Evolutionary conservation across 495 filamentous ascomycete genomes (phyloP).

Genomic region (Hyaloscypha hepaticicola): DNA sequence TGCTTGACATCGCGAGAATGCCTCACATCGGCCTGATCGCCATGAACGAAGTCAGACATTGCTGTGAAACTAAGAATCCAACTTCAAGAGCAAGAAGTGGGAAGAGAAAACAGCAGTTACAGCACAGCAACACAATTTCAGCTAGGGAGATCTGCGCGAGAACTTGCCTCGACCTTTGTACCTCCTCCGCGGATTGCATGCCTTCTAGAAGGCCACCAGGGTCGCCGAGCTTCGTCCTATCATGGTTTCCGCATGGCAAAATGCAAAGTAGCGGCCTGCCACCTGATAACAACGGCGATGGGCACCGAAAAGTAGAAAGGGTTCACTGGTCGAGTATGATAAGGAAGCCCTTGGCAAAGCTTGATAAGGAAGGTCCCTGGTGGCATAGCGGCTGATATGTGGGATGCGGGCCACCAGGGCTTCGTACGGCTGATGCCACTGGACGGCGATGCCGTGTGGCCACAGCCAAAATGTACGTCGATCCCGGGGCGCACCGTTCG

Average conservation of each 20-base stretch:
- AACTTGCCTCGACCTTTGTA: slow-evolving; percentile 9
- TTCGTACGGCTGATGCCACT: not conserved
- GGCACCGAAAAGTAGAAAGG: not conserved
- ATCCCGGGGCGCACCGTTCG: not conserved
- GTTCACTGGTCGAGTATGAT: slow-evolving; percentile 1
- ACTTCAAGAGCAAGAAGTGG: not conserved
- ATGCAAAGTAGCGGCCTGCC: not conserved
- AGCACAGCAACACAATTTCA: not conserved
- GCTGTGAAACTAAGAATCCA: not conserved
- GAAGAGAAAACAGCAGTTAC: not conserved
- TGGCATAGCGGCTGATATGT: not conserved
- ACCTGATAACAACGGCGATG: not conserved
- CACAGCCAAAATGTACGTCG: not conserved
- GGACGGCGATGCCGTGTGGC: not conserved
- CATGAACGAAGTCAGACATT: slow-evolving; percentile 32
- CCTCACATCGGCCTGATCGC: slow-evolving; percentile 24
- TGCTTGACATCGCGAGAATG: slow-evolving; percentile 17
- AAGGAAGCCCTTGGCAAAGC: slow-evolving; percentile 9
- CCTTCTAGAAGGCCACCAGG: slow-evolving; percentile 7
- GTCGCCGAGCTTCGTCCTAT: slow-evolving; percentile 2
- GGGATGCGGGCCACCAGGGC: not conserved
- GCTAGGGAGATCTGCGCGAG: not conserved
- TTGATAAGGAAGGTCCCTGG: slow-evolving; percentile 15
- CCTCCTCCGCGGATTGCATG: not conserved
- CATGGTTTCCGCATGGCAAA: not conserved